Base-by-base conservation (phyloP, 2,329 filamentous ascomycete species). In the Ophiocordyceps camponoti-floridani region DNA sequence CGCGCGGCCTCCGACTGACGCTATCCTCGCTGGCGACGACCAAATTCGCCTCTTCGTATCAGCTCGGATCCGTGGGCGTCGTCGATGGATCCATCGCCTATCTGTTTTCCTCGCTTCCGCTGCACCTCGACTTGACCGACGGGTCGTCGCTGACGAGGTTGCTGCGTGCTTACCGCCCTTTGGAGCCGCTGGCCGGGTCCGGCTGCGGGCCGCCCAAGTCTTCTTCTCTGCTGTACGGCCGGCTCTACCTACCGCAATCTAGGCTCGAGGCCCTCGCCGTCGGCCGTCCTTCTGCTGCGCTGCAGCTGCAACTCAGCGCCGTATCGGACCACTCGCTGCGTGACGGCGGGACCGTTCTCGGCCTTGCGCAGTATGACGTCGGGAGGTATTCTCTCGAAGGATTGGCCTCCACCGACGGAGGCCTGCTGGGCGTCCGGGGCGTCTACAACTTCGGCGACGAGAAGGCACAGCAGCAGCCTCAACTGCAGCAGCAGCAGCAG, bases 1-100 rank as follows among this genome's bases (percentile, higher is more conserved):
- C 91, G 3, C 76, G 79, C 35, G 87, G 91, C 45, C 67, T 96
- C 42, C 82, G 85, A 48, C 69, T 98, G 44, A 85, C 86, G 47
- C 75, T 96, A 47, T 94, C 89, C 8, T 93, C 91, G 8, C 79
- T 98, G 28, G 85, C 88, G 8, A 88, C 88, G 16, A 82, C 86
- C 9, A 86, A 94, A 61, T 95, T 96, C 55, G 89, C 88, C 23
- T 94, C 88, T 14, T 89, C 87, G 35, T 98, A 98, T 63, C 83
- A 85, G 40, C 75, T 98, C 41, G 86, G 87, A 48, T 93, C 82
- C 40, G 75, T 93, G 14, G 91, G 89, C 47, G 73, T 94, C 33
- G 88, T 98, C 44, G 89, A 96, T 65, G 91, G 91, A 59, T 94
- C 87, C n/a, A 75, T 98, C 46, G 94, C 88, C 13, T 98, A 96